Conservation (phyloP, 1,139 yeast species). For the Lodderomyces elongisporus region DNA sequence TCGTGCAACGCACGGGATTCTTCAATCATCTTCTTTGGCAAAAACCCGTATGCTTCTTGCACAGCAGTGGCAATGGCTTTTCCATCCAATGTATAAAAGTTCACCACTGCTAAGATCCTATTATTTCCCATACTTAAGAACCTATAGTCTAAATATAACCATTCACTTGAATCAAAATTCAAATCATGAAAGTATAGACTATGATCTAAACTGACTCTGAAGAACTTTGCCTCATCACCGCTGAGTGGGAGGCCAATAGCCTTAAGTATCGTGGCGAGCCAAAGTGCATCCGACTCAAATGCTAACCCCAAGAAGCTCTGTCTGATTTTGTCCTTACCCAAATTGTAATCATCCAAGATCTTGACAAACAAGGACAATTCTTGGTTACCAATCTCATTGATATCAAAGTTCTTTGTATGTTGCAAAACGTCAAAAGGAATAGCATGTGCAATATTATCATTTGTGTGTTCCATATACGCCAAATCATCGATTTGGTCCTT, state of each 20-base stretch:
- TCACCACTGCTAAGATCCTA: slow-evolving; percentile 26
- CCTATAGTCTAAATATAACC: slow-evolving; percentile 36
- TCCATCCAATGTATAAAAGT: slow-evolving; percentile 27
- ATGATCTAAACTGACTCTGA: slow-evolving; percentile 41
- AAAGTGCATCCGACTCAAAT: slow-evolving; percentile 20
- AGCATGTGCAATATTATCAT: slow-evolving; percentile 28
- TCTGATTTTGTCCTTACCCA: slow-evolving; percentile 23
- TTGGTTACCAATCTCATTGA: slow-evolving; percentile 21
- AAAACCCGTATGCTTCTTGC: slow-evolving; percentile 36
- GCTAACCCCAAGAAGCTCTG: slow-evolving; percentile 12
- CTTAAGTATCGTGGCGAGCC: slow-evolving; percentile 20
- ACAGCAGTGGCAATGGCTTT: slow-evolving; percentile 26
- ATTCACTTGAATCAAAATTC: slow-evolving; percentile 32
- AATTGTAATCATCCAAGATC: slow-evolving; percentile 24
- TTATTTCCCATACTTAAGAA: slow-evolving; percentile 33
- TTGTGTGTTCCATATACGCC: slow-evolving; percentile 24
- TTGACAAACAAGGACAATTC: slow-evolving; percentile 33
- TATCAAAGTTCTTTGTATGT: slow-evolving; percentile 16
- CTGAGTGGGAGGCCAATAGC: slow-evolving; percentile 25
- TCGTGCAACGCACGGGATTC: slow-evolving; percentile 13
- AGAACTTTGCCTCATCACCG: slow-evolving; percentile 18
- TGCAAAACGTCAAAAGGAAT: slow-evolving; percentile 28
- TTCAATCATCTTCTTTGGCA: slow-evolving; percentile 23
- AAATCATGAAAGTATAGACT: slow-evolving; percentile 34
- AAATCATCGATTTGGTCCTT: slow-evolving; percentile 25